Conservation (phyloP, 306 rosid species). For the Fragaria vesca region DNA sequence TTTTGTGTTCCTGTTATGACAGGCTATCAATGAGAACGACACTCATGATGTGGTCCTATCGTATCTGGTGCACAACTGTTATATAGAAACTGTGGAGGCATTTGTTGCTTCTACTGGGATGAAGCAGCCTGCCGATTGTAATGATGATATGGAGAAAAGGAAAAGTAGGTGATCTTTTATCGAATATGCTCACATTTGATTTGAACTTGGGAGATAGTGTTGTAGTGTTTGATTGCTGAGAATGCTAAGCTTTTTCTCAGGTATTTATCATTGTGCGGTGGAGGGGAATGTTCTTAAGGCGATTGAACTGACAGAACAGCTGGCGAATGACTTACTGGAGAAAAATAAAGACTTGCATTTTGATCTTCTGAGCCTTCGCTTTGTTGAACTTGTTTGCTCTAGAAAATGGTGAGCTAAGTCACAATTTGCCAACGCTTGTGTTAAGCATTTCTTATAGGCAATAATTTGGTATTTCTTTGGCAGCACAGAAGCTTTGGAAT, state of each 20-base stretch:
- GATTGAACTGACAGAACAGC: constrained; percentile 74
- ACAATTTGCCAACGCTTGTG: constrained; percentile 17
- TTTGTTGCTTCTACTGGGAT: constrained; percentile 66
- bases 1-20: constrained; percentile 26
- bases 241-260: constrained; percentile 34
- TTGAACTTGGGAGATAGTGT: not conserved
- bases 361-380: constrained; percentile 91
- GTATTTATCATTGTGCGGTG: constrained; percentile 56
- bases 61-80: constrained; percentile 87
- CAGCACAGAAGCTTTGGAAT: constrained; percentile 97
- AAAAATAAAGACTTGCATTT: constrained; percentile 74
- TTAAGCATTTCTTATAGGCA: constrained; percentile 13
- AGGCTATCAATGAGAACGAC: constrained; percentile 71
- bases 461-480: constrained; percentile 46
- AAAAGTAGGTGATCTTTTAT: constrained; percentile 44
- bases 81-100: constrained; percentile 73
- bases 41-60: constrained; percentile 63
- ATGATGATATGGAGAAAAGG: constrained; percentile 80
- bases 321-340: constrained; percentile 64
- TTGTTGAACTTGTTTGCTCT: constrained; percentile 77
- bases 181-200: not conserved
- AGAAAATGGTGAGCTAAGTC: constrained; percentile 65
- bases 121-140: constrained; percentile 56
- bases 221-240: constrained; percentile 17
- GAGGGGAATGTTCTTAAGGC: constrained; percentile 86